Base-by-base conservation (phyloP, 306 rosid genomes). In the Astragalus membranaceus region DNA sequence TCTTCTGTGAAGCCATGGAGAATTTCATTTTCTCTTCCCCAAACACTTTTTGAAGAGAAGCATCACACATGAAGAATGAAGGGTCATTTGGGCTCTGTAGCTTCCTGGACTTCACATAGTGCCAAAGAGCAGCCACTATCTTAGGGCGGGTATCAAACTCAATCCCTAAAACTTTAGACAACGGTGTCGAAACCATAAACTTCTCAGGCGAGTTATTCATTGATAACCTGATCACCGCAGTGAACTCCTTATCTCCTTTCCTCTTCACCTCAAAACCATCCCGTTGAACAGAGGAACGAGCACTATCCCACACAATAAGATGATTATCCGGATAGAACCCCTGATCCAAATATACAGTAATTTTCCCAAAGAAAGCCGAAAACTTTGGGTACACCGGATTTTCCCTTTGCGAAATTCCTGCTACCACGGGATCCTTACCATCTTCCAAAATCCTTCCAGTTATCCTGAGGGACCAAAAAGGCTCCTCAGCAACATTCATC, bases 211-310 rank as follows among this genome's bases (percentile, higher is more conserved):
- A 59, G 66, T 86, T 76, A 81, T 94, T 91, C 99, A 94, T 76
- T 42, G 79, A 77, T 36, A 91, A 59, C 83, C 96, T 82, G 42
- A 95, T 78, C 49, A 82, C 80, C 0, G 89, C 95, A 33, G 81
- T 78, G 63, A 95, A 95, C 79, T 95, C 99, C 69, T 86, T 95
- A 68, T 83, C 86, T 55, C 99, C 99, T 82, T 83, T 95, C 84
- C 97, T 92, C 90, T 86, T 91, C 72, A 91, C 97, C 84, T 91
- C 97, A 82, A 91, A 95, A 57, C 99, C 99, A 20, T 94, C 97
- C 6, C 78, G 88, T 60, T 75, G 83, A 8, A 33, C 81, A 9
- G 95, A 23, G 2, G 97, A 89, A 41, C 96, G 92, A 54, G 89
- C 74, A 76, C 80, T 77, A 49, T 91, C 99, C 99, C 99, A 95